These are phyloP conservation scores for Sporothrix pseudoabietina DNA, from an alignment of 2,329 filamentous ascomycete genomes.

Conservation along the genomic window DNA sequence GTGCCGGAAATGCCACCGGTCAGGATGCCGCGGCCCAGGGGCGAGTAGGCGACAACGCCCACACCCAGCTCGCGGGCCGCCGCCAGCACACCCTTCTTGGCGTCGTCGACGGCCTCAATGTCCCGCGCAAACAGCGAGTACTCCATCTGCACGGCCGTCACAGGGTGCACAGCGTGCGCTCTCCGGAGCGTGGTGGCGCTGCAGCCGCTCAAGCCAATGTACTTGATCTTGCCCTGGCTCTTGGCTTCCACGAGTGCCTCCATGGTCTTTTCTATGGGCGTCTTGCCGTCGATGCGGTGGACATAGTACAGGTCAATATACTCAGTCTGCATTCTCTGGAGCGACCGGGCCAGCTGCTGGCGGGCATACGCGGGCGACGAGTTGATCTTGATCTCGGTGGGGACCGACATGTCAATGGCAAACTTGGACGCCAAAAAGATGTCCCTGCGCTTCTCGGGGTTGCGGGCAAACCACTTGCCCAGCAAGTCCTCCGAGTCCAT, in stretches of 20 bases:
- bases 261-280: constrained; percentile 52
- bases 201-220: constrained; percentile 59
- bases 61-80: constrained; percentile 52
- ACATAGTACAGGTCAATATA: constrained; percentile 60
- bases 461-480: constrained; percentile 49
- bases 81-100: constrained; percentile 45
- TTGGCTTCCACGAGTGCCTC: constrained; percentile 50
- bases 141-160: constrained; percentile 48
- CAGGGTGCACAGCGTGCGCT: constrained; percentile 53
- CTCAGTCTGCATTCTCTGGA: constrained; percentile 52
- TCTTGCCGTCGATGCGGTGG: constrained; percentile 52
- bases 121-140: constrained; percentile 55
- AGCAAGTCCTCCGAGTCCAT: constrained; percentile 48
- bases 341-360: constrained; percentile 40
- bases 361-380: constrained; percentile 39
- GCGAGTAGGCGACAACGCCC: constrained; percentile 46
- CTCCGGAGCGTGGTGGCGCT: constrained; percentile 51
- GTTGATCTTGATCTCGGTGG: constrained; percentile 38
- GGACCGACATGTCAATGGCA: constrained; percentile 21
- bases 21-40: constrained; percentile 49
- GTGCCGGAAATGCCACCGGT: constrained; percentile 38
- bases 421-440: constrained; percentile 47
- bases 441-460: constrained; percentile 43
- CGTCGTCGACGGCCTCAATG: constrained; percentile 52
- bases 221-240: constrained; percentile 57